Evolutionary conservation across 306 rosid genomes (phyloP), one percentile per base, ranked within the genome.

Genomic region (Quercus parvula): DNA sequence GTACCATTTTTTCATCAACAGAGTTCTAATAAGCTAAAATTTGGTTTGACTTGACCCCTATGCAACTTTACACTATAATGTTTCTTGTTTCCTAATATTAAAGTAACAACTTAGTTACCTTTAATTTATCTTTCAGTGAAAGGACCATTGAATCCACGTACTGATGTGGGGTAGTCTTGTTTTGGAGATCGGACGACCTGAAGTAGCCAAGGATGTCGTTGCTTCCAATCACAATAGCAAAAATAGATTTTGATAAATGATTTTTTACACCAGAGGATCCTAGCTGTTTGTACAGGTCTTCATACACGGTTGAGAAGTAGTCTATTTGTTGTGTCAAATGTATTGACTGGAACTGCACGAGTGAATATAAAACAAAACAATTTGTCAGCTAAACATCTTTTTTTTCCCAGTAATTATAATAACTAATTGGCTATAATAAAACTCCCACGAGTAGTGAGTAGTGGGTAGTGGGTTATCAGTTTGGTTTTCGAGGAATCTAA

Each of bases 181-280:
- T 74, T 20, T 74, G 87, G 56, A 81, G 85, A 49, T 76, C 30
- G 73, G 83, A 33, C 17, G 92, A 87, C 27, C 41, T 73, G 6
- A 82, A 86, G 85, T 92, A 92, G 28, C 81, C 89, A 44, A 91
- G 81, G 22, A 94, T 67, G 80, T 92, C 97, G 10, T 94, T 94
- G 87, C 96, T 84, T 68, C 97, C 98, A 10, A 94, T 92, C 19
- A 87, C 88, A 31, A 89, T 55, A 3, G 71, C 22, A 46, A 89
- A 92, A 17, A 94, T 82, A 56, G 97, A 92, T 38, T 85, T 90
- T 18, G 93, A 85, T 5, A 93, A 75, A 57, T 80, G 92, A 1
- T 33, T 71, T 9, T 82, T 78, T 46, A 91, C 85, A 3, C 54
- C 81, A 8, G 72, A 4, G 44, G 63, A 25, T 85, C 84, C 95